Conservation (phyloP, 805 yeast species). For the Zygotorulaspora chibaensis region DNA sequence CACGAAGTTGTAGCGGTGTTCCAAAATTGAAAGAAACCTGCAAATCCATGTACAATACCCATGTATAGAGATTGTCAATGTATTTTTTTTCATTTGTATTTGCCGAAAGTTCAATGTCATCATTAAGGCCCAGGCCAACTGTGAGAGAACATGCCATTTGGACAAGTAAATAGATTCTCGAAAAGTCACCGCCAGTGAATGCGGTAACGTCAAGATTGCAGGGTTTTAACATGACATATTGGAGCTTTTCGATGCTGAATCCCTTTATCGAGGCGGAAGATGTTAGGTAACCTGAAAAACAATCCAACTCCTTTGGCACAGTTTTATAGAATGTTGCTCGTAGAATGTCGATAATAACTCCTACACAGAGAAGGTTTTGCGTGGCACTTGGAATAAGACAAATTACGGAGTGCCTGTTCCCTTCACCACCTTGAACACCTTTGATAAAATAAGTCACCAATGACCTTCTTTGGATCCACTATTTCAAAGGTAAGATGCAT, state of each 20-base stretch:
- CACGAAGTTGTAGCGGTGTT: background rate
- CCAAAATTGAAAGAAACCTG: constrained; percentile 4
- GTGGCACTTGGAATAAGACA: background rate
- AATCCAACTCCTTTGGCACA: constrained; percentile 1
- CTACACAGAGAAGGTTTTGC: constrained; percentile 1
- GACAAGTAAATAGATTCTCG: background rate
- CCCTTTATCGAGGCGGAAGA: constrained; percentile 1
- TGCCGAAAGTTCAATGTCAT: background rate
- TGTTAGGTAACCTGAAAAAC: constrained; percentile 3
- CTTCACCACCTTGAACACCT: background rate
- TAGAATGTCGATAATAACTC: constrained; percentile 2
- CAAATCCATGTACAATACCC: constrained; percentile 3
- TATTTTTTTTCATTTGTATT: background rate
- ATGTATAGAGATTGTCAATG: constrained; percentile 1
- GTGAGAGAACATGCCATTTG: constrained; percentile 5
- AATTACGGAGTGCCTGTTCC: background rate
- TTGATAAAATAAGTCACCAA: constrained; percentile 1
- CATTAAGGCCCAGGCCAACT: background rate
- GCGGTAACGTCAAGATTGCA: constrained; percentile 1
- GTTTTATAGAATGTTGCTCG: constrained; percentile 1
- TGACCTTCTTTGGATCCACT: constrained; percentile 1
- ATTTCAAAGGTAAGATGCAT: background rate
- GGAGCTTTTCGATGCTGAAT: constrained; percentile 3
- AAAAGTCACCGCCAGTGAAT: constrained; percentile 3
- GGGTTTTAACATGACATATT: constrained; percentile 1